Evolutionary conservation across 257 asterid species (phyloP).

Genomic region (Craterostigma plantagineum): DNA sequence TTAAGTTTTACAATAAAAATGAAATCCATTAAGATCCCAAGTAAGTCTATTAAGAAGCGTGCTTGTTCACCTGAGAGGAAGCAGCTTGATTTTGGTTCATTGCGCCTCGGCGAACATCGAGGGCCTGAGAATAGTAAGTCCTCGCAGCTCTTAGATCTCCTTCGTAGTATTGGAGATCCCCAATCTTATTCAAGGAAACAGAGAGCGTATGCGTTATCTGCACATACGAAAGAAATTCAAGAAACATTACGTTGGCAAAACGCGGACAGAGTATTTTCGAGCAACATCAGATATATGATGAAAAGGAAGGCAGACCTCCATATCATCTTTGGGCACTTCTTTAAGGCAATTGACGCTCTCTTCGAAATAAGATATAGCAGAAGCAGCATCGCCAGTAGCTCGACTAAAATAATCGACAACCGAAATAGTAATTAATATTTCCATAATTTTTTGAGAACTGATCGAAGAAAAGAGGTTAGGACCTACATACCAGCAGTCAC

Average conservation of each 20-base stretch:
- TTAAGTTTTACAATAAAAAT: no score
- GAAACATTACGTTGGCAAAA: constrained; percentile 3
- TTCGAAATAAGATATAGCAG: constrained; percentile 74
- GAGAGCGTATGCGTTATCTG: constrained; percentile 91
- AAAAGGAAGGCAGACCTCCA: constrained; percentile 47
- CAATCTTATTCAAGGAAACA: constrained; percentile 82
- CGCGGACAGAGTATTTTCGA: constrained; percentile 3
- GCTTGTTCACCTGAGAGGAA: constrained; percentile 58
- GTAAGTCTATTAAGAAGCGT: no score
- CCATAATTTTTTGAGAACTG: neutral
- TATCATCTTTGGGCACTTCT: constrained; percentile 62
- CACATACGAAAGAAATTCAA: constrained; percentile 9
- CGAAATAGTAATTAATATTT: constrained; percentile 5
- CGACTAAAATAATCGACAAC: constrained; percentile 32
- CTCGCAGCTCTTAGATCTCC: constrained; percentile 74
- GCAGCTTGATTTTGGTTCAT: constrained; percentile 25
- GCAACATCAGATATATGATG: neutral
- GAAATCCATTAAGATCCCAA: no score
- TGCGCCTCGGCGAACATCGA: constrained; percentile 76
- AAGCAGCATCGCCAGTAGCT: constrained; percentile 58
- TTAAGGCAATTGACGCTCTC: constrained; percentile 66
- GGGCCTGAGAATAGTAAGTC: constrained; percentile 60
- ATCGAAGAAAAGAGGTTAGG: constrained; percentile 4
- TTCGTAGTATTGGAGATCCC: constrained; percentile 76
- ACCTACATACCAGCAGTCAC: constrained; percentile 94